Evolutionary conservation across 225 moss, liverwort and hornwort species (phyloP), one percentile per base, ranked within the genome.

Genomic region (Marchantia polymorpha): DNA sequence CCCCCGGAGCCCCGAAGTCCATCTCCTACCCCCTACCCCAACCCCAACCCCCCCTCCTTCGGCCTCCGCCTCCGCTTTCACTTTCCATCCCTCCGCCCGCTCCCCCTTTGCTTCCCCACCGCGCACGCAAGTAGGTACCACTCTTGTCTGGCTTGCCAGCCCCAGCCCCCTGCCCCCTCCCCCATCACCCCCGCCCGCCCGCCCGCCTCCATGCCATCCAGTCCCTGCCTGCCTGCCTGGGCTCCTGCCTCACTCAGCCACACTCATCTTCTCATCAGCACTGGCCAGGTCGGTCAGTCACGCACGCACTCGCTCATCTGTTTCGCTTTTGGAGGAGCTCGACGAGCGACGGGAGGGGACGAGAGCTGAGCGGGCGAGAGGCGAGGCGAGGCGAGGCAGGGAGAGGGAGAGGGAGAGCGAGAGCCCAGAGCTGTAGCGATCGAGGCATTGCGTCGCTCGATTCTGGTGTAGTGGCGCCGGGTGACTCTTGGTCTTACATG

Each of bases 261-360:
- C 25, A 6, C 29, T 31, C 54, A 17, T 75, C 75, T 31, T 58
- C 46, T 47, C 61, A 76, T 46, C 76, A 76, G 76, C 76, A 39
- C 76, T 46, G 59, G 20, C n/a, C 76, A 31, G 56, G 56, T 31
- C 30, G 55, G 58, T 39, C 30, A 52, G 23, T 74, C 74, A 31
- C 30, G 60, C 76, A 76, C 76, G 47, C 46, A 47, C 22, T 20
- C 76, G 39, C 76, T 47, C 22, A 72, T 52, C 26, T 10, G 26
- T 26, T 30, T 76, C 14, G 55, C 10, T 56, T 46, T 74, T 17
- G 14, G 14, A 47, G 30, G 19, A 69, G 69, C 68, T 69, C 46
- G 47, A 48, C 7, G 10, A 19, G 16, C 19, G 46, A 69, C 16
- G 65, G 8, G 23, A 15, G 8, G 68, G 7, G 39, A 17, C 3